Evolutionary conservation across 2,329 filamentous ascomycete genomes (phyloP).

Genomic region (Diaporthe capsici): DNA sequence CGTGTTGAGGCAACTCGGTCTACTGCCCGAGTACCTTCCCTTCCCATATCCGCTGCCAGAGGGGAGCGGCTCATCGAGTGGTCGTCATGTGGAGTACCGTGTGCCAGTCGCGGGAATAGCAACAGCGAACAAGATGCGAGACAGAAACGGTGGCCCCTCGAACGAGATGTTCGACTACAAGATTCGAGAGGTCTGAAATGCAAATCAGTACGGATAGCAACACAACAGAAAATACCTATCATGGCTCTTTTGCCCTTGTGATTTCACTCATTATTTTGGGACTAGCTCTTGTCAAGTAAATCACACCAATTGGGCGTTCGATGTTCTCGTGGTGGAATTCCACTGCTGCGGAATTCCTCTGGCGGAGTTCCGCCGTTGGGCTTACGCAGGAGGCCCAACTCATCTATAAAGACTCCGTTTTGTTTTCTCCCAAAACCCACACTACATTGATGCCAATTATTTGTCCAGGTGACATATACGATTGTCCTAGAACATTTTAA

Average conservation of each 20-base stretch:
- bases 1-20: conserved; percentile 71
- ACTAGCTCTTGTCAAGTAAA: background rate
- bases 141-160: conserved; percentile 63
- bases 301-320: background rate
- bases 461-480: background rate
- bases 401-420: background rate
- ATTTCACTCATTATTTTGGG: background rate
- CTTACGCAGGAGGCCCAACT: background rate
- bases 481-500: background rate
- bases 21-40: conserved; percentile 75
- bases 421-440: background rate
- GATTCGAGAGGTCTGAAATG: conserved; percentile 45
- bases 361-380: conserved; percentile 35
- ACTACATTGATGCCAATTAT: background rate
- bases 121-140: conserved; percentile 62
- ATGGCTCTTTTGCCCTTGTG: background rate
- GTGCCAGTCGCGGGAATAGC: conserved; percentile 73
- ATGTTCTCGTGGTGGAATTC: background rate
- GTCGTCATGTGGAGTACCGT: conserved; percentile 64
- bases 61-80: conserved; percentile 51
- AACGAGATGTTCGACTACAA: conserved; percentile 67
- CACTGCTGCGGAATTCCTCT: conserved; percentile 20
- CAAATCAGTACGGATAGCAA: background rate
- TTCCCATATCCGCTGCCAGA: conserved; percentile 69
- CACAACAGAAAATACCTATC: background rate